phyloP scores from a whole-genome alignment of 1,139 yeast genomes.

The Suhomyces kunorum region DNA sequence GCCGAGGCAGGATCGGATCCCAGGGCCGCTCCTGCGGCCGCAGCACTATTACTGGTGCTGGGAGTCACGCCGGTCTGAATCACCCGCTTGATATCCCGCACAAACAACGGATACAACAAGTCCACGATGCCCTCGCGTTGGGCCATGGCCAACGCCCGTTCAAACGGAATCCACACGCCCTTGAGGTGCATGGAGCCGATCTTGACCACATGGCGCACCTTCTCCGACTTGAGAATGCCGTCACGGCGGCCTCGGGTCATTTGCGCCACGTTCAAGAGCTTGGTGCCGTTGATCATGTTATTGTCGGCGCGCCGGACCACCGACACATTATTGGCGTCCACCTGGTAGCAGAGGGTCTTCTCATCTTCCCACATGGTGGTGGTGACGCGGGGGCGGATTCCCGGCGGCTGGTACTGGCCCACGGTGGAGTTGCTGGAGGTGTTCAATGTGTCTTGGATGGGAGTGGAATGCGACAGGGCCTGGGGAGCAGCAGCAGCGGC shows the following conservation, averaged over 20 bases:
- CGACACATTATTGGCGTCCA: conserved; percentile 86
- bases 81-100: conserved; percentile 76
- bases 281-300: conserved; percentile 95
- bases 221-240: conserved; percentile 87
- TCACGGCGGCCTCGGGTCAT: conserved; percentile 97
- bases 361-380: conserved; percentile 98
- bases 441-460: conserved; percentile 20
- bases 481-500: conserved; percentile 14
- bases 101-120: conserved; percentile 82
- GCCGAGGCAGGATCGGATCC: conserved; percentile 16
- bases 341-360: conserved; percentile 91
- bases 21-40: conserved; percentile 16
- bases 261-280: conserved; percentile 85
- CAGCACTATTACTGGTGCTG: conserved; percentile 13
- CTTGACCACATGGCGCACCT: conserved; percentile 87
- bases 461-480: conserved; percentile 14
- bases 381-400: conserved; percentile 79
- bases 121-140: conserved; percentile 88
- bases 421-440: conserved; percentile 35
- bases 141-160: conserved; percentile 88
- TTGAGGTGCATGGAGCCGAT: conserved; percentile 96
- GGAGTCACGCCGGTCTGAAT: conserved; percentile 58
- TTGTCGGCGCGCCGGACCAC: conserved; percentile 92
- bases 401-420: conserved; percentile 54
- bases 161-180: conserved; percentile 98